Evolutionary conservation across 2,329 filamentous ascomycete species (phyloP), one percentile per base, ranked within the genome.

Genomic region (Paracorniculantispora psalliotae): DNA sequence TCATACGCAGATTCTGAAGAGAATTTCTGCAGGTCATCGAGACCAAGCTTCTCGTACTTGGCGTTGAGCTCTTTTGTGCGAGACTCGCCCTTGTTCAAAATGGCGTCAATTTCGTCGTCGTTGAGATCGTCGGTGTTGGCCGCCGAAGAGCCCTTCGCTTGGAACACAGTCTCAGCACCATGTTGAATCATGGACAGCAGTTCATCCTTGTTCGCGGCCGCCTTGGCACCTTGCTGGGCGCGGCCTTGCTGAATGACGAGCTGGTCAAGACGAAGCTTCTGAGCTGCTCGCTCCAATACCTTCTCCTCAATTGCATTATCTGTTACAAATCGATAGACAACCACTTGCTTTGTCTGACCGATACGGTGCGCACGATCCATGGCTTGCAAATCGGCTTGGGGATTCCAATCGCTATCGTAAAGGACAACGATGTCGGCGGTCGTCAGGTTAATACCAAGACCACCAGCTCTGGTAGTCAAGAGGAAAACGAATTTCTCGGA

Each of bases 291-390:
- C 75, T 99, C 93, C 51, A 99, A 78, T 10, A 99, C 94, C 77
- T 99, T 97, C 75, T 99, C 94, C 70, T 99, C 94, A 61, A 99
- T 97, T 0, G 94, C 94, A 69, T 96, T 96, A 71, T 99, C 94
- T 0, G 96, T 99, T 25, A 99, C 90, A 67, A 99, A 97, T 61
- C 94, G 86, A 77, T 96, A 99, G 3, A 99, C 94, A 46, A 92
- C 84, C 12, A 99, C 94, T 72, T 99, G 94, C 76, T 99, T 99
- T 5, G 91, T 99, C 76, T 99, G 94, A 41, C 94, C 94, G 67
- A 99, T 99, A 77, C 94, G 91, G 77, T 99, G 94, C 54, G 94
- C 94, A 71, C 94, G 90, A 69, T 99, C 94, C 94, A 99, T 99
- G 59, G 94, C 94, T 74, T 99, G 94, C 61, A 99, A 77, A 85